Percentiles rank a stretch among this genome's conserved stretches.
Conservation (phyloP, 106 monocot genomes). For the Acorus calamus region DNA sequence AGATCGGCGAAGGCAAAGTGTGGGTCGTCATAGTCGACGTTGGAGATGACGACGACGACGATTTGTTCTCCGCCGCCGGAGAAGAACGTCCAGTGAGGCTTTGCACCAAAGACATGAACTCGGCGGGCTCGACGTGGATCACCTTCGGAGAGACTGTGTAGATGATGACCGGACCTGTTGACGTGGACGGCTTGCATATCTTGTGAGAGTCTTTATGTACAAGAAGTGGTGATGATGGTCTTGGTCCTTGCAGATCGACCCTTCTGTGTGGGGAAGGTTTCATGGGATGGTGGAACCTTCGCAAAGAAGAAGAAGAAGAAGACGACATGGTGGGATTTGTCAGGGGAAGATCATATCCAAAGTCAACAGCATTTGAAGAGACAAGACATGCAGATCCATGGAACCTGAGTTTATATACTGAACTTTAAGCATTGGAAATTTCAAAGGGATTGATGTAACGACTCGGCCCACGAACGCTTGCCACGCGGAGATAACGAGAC, state of each 20-base stretch:
- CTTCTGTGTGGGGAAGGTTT: too few relatives aligned
- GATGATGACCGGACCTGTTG: constrained; percentile 36
- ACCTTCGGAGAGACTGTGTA: constrained; percentile 50
- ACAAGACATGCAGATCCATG: too few relatives aligned
- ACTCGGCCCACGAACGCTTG: too few relatives aligned
- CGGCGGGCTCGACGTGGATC: constrained; percentile 41
- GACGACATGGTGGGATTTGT: too few relatives aligned
- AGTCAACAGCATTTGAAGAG: too few relatives aligned
- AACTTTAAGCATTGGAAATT: too few relatives aligned
- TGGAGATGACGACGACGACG: not conserved
- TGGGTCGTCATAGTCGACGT: not conserved
- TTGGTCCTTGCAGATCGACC: constrained; percentile 2
- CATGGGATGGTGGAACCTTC: too few relatives aligned
- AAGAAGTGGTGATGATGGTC: constrained; percentile 15
- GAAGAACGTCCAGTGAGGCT: constrained; percentile 34
- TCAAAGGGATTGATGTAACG: too few relatives aligned
- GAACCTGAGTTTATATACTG: too few relatives aligned
- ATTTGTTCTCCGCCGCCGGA: not conserved
- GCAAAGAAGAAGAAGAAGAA: too few relatives aligned
- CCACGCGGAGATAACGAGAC: too few relatives aligned
- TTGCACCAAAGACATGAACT: constrained; percentile 56
- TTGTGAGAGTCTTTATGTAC: constrained; percentile 23
- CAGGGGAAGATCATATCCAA: too few relatives aligned
- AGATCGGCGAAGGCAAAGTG: not conserved
- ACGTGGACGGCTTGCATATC: constrained; percentile 8